Evolutionary conservation across 768 basidiomycete genomes (phyloP).

Genomic region (Suillus brevipes): DNA sequence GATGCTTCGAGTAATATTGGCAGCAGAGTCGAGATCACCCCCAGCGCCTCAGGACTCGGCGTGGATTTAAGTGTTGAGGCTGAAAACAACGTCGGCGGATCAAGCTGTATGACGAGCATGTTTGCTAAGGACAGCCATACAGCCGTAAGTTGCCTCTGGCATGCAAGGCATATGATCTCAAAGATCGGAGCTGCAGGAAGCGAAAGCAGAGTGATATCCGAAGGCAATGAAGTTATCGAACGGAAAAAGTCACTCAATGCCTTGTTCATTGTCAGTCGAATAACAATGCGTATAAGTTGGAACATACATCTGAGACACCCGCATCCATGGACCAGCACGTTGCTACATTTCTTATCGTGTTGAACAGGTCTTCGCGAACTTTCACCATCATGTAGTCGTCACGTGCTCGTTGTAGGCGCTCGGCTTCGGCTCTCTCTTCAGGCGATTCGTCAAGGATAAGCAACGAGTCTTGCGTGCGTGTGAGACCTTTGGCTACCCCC

Average conservation of each 20-base stretch:
- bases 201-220: slow-evolving; percentile 76
- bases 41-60: slow-evolving; percentile 55
- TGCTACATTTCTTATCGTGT: slow-evolving; percentile 57
- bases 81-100: slow-evolving; percentile 57
- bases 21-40: slow-evolving; percentile 54
- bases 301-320: slow-evolving; percentile 71
- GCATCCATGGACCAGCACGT: slow-evolving; percentile 81
- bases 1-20: slow-evolving; percentile 60
- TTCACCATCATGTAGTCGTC: slow-evolving; percentile 62
- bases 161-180: slow-evolving; percentile 73
- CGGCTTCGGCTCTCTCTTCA: slow-evolving; percentile 50
- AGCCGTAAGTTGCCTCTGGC: slow-evolving; percentile 70
- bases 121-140: slow-evolving; percentile 84
- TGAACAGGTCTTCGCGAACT: slow-evolving; percentile 67
- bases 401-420: slow-evolving; percentile 58
- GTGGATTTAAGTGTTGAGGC: slow-evolving; percentile 46
- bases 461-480: slow-evolving; percentile 70
- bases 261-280: slow-evolving; percentile 36
- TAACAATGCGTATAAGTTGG: slow-evolving; percentile 7
- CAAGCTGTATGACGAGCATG: slow-evolving; percentile 79
- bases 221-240: slow-evolving; percentile 79
- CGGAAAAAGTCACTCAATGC: slow-evolving; percentile 82
- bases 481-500: slow-evolving; percentile 86
- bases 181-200: slow-evolving; percentile 80
- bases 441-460: slow-evolving; percentile 58